These are phyloP conservation scores for Zygnema cylindricum DNA, from an alignment of 139 green algal genomes.

Conservation along the genomic window DNA sequence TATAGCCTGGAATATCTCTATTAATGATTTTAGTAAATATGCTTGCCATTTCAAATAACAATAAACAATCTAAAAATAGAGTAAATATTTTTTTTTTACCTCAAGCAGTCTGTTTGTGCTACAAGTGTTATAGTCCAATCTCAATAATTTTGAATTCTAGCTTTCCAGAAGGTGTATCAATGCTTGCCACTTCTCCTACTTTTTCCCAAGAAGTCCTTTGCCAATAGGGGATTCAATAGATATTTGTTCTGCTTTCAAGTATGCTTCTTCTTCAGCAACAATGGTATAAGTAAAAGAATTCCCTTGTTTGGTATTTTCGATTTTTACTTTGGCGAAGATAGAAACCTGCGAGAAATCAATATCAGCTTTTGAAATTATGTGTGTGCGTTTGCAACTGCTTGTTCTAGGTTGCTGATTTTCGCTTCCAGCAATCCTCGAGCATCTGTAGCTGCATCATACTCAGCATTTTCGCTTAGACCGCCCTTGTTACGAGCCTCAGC, in stretches of 20 bases:
- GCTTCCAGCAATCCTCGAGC: not conserved
- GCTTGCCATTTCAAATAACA: not conserved
- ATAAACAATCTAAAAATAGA: not conserved
- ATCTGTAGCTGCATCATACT: not conserved
- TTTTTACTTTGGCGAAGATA: not conserved
- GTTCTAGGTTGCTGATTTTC: not conserved
- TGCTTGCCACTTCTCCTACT: not conserved
- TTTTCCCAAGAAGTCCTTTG: not conserved
- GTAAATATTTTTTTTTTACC: no score
- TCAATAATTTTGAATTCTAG: not conserved
- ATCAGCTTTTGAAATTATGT: not conserved
- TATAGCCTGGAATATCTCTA: not conserved
- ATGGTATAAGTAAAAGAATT: not conserved
- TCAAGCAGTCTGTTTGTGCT: no score
- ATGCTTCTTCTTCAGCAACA: not conserved
- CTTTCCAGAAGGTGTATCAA: not conserved
- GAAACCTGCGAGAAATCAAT: not conserved
- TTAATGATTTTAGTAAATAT: conserved; percentile 7
- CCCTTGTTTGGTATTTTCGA: not conserved
- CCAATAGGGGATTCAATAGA: not conserved
- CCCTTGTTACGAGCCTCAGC: not conserved
- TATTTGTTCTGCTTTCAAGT: conserved; percentile 2
- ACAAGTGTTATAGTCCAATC: not conserved
- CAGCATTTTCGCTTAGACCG: not conserved
- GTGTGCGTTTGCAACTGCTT: not conserved